Conservation (phyloP, 352 stramenopile genomes). For the Globisporangium abappressorium region DNA sequence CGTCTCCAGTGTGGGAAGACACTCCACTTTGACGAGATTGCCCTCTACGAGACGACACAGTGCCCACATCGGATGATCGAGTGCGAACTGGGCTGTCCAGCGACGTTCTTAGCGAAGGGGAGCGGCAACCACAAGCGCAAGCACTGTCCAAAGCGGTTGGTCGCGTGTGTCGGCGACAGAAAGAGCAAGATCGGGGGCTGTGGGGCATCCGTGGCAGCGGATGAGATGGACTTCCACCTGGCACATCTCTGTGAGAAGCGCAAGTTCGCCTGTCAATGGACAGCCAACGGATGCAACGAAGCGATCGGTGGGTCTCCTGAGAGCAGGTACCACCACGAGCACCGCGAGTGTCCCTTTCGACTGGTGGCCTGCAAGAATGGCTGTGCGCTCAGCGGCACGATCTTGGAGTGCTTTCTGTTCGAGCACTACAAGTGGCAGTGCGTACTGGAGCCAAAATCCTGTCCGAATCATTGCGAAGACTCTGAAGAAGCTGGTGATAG, state of each 20-base stretch:
- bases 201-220: constrained; percentile 33
- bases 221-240: constrained; percentile 66
- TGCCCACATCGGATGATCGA: constrained; percentile 45
- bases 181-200: constrained; percentile 32
- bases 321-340: constrained; percentile 52
- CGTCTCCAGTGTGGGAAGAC: constrained; percentile 42
- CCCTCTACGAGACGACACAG: constrained; percentile 45
- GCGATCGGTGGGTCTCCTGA: constrained; percentile 36
- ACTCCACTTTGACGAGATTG: constrained; percentile 41
- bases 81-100: constrained; percentile 38
- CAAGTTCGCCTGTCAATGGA: constrained; percentile 52
- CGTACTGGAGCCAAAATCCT: constrained; percentile 38
- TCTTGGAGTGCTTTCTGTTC: constrained; percentile 44
- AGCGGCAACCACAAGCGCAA: constrained; percentile 33
- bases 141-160: constrained; percentile 49
- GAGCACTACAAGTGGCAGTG: constrained; percentile 77
- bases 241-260: constrained; percentile 44
- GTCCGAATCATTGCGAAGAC: constrained; percentile 26
- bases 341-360: constrained; percentile 54
- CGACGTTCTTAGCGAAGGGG: constrained; percentile 42
- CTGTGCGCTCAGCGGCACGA: constrained; percentile 36
- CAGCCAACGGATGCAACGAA: constrained; percentile 39
- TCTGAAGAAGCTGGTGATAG: background rate
- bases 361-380: constrained; percentile 45
- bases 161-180: constrained; percentile 32